A percentile compares a stretch with the other conserved stretches of the same genome.
phyloP scores from a whole-genome alignment of 2,329 filamentous ascomycete genomes.

The Colletotrichum destructivum region DNA sequence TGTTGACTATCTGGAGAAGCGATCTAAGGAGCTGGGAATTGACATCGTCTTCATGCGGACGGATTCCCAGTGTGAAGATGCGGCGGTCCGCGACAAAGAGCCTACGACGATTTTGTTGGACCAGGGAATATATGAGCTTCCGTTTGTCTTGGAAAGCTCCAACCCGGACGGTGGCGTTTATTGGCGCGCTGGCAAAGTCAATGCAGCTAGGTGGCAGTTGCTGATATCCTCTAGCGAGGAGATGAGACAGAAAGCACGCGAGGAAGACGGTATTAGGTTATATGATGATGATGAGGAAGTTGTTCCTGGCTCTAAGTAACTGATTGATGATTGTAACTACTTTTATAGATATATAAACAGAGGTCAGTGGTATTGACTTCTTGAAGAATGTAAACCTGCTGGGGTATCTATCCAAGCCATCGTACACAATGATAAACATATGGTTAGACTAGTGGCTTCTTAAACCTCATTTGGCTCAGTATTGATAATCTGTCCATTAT shows the following conservation, averaged over 20 bases:
- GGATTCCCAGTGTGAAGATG: conserved; percentile 5
- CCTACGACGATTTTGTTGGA: conserved; percentile 14
- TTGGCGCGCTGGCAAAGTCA: not conserved
- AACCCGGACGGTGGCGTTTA: conserved; percentile 13
- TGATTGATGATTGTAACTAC: too few relatives aligned
- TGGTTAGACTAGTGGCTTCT: too few relatives aligned
- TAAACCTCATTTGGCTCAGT: too few relatives aligned
- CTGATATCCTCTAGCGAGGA: conserved; percentile 31
- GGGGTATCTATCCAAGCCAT: too few relatives aligned
- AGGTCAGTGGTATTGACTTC: too few relatives aligned
- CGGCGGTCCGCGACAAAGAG: conserved; percentile 24
- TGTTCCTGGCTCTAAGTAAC: too few relatives aligned
- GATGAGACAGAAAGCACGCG: conserved; percentile 14
- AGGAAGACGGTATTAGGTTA: conserved; percentile 4
- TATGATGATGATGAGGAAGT: too few relatives aligned
- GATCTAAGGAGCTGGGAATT: not conserved
- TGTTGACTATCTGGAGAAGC: conserved; percentile 1
- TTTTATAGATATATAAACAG: too few relatives aligned
- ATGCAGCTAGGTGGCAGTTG: conserved; percentile 25
- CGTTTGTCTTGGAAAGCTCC: not conserved
- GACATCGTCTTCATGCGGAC: not conserved
- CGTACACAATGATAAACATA: too few relatives aligned
- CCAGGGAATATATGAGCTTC: not conserved
- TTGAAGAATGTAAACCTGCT: too few relatives aligned
- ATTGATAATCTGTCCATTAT: too few relatives aligned